Evolutionary conservation across 2,329 filamentous ascomycete genomes (phyloP).

Genomic region (Helotiales sp.): DNA sequence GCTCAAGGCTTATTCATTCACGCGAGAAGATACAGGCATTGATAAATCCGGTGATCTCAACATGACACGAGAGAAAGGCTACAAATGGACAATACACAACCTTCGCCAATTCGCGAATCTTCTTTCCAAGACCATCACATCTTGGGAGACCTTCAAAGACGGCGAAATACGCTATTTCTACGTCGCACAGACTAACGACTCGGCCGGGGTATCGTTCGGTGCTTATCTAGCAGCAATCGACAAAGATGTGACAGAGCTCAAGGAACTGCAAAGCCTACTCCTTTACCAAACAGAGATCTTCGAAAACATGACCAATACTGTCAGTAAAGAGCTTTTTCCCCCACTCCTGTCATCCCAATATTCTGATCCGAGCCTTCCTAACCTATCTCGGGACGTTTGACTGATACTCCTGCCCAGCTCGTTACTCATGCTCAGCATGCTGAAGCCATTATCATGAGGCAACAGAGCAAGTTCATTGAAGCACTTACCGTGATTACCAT

Average conservation of each 20-base stretch:
- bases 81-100: slow-evolving; percentile 14
- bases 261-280: slow-evolving; percentile 10
- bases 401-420: slow-evolving; percentile 1
- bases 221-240: slow-evolving; percentile 14
- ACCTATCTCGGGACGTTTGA: too few species aligned
- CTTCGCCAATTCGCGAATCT: slow-evolving; percentile 11
- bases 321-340: too few species aligned
- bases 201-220: slow-evolving; percentile 2
- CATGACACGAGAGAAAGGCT: slow-evolving; percentile 4
- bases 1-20: neutral
- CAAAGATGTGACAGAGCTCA: slow-evolving; percentile 15
- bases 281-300: slow-evolving; percentile 12
- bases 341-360: too few species aligned
- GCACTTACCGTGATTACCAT: slow-evolving; percentile 14
- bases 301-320: slow-evolving; percentile 10
- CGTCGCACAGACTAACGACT: neutral
- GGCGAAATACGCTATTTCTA: slow-evolving; percentile 16
- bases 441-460: slow-evolving; percentile 5
- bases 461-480: slow-evolving; percentile 13
- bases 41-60: neutral
- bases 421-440: slow-evolving; percentile 10
- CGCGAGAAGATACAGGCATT: neutral
- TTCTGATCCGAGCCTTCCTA: too few species aligned
- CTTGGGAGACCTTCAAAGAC: slow-evolving; percentile 15
- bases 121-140: slow-evolving; percentile 9